Percentiles rank a stretch among this genome's conserved stretches.
Conservation (phyloP, 1,284 basidiomycete species). For the Leccinum pachyderme region DNA sequence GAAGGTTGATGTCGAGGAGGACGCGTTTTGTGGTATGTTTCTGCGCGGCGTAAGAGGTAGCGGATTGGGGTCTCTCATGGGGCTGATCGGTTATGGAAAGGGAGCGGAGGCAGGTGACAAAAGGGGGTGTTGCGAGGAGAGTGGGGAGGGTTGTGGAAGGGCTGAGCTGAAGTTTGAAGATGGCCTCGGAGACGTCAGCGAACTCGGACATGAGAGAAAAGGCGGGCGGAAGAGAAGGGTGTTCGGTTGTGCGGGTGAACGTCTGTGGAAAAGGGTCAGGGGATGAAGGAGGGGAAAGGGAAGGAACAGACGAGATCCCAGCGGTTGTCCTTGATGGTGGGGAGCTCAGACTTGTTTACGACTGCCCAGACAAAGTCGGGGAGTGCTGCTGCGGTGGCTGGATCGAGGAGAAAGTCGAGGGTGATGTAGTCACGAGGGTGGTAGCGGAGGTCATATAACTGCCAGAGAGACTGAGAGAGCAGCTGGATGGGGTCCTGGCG, state of each 20-base stretch:
- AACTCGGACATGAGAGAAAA: slow-evolving; percentile 80
- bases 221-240: slow-evolving; percentile 52
- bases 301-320: slow-evolving; percentile 79
- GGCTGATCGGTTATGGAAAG: slow-evolving; percentile 85
- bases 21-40: slow-evolving; percentile 62
- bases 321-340: slow-evolving; percentile 62
- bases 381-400: slow-evolving; percentile 45
- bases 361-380: slow-evolving; percentile 82
- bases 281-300: background rate
- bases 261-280: slow-evolving; percentile 44
- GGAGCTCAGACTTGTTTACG: slow-evolving; percentile 76
- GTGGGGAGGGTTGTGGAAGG: slow-evolving; percentile 53
- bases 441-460: slow-evolving; percentile 74
- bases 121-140: slow-evolving; percentile 59
- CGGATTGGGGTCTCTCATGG: slow-evolving; percentile 55
- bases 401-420: slow-evolving; percentile 74
- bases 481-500: slow-evolving; percentile 79
- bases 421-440: slow-evolving; percentile 65
- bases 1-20: slow-evolving; percentile 62
- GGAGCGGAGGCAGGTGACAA: slow-evolving; percentile 75
- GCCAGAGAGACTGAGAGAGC: slow-evolving; percentile 56
- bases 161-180: slow-evolving; percentile 59
- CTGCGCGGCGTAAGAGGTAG: slow-evolving; percentile 30
- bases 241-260: slow-evolving; percentile 77
- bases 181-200: slow-evolving; percentile 75